A percentile compares a stretch with the other conserved stretches of the same genome.
These are phyloP conservation scores for Adansonia gregorii DNA, from an alignment of 441 rosid genomes.

Conservation along the genomic window DNA sequence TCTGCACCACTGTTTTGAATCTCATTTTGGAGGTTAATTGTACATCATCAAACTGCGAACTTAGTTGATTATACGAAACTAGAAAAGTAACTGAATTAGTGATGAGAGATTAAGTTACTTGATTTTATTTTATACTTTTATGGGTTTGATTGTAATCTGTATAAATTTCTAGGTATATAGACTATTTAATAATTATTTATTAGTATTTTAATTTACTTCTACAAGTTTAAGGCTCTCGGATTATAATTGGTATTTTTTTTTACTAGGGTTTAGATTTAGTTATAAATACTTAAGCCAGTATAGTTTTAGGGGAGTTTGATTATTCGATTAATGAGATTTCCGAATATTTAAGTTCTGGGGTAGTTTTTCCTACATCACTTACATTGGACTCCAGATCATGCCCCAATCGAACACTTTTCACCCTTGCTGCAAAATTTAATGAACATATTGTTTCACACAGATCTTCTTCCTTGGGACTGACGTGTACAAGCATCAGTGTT, in stretches of 20 bases:
- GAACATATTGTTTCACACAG: constrained; percentile 81
- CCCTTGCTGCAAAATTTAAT: constrained; percentile 75
- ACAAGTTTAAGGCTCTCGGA: too few species aligned
- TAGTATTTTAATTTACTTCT: too few species aligned
- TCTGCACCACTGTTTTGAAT: background rate
- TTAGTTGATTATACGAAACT: background rate
- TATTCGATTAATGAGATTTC: background rate
- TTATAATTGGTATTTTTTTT: too few species aligned
- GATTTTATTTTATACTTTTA: too few species aligned
- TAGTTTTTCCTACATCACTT: constrained; percentile 15
- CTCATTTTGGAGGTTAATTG: background rate
- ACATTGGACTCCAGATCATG: constrained; percentile 51
- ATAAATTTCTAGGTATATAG: too few species aligned
- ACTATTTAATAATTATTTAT: too few species aligned
- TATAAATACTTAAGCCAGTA: background rate
- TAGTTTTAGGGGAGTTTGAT: background rate
- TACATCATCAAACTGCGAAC: background rate
- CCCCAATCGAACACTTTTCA: constrained; percentile 61
- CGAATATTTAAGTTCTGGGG: background rate
- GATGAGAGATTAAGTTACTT: too few species aligned
- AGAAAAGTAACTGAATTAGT: constrained; percentile 24
- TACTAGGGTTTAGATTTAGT: background rate
- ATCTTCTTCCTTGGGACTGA: constrained; percentile 84
- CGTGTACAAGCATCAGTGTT: constrained; percentile 82
- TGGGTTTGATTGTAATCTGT: too few species aligned